Evolutionary conservation across 2,329 filamentous ascomycete species (phyloP).

Genomic region (Exophiala aquamarina): DNA sequence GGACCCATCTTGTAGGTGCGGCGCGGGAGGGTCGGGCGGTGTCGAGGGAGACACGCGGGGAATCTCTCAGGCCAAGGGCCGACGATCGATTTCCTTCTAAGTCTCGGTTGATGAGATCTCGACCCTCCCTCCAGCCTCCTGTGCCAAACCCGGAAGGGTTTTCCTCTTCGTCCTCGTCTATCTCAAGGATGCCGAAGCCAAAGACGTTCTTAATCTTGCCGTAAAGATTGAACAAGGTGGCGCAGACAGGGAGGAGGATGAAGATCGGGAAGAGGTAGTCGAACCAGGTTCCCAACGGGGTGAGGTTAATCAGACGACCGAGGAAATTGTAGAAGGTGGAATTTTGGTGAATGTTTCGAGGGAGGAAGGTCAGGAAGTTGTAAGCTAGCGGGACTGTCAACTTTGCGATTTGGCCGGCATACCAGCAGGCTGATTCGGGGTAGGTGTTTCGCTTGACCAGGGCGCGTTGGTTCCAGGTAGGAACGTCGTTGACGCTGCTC

Average conservation of each 20-base stretch:
- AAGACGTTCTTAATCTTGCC: conserved; percentile 73
- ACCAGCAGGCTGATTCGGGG: conserved; percentile 93
- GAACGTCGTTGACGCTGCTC: conserved; percentile 84
- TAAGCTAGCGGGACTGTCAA: conserved; percentile 90
- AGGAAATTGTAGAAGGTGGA: conserved; percentile 89
- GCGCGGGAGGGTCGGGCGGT: conserved; percentile 24
- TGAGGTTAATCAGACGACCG: conserved; percentile 78
- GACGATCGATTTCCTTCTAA: conserved; percentile 59
- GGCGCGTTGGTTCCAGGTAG: conserved; percentile 95
- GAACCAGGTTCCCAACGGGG: conserved; percentile 77
- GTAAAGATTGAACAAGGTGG: conserved; percentile 87
- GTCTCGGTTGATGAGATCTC: conserved; percentile 86
- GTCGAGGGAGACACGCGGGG: conserved; percentile 32
- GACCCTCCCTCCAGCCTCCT: conserved; percentile 87
- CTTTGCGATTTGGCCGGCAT: conserved; percentile 86
- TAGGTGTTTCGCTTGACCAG: conserved; percentile 89
- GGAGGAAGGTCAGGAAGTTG: conserved; percentile 93
- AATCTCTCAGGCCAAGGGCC: conserved; percentile 39
- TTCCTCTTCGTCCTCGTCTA: conserved; percentile 67
- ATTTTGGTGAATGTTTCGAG: conserved; percentile 66
- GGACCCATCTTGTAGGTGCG: conserved; percentile 36
- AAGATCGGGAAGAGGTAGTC: conserved; percentile 86
- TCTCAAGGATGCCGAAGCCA: conserved; percentile 76
- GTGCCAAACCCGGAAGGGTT: conserved; percentile 68
- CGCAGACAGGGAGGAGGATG: conserved; percentile 79